Evolutionary conservation across 2,329 filamentous ascomycete genomes (phyloP).

Genomic region (Penicillium sp.): DNA sequence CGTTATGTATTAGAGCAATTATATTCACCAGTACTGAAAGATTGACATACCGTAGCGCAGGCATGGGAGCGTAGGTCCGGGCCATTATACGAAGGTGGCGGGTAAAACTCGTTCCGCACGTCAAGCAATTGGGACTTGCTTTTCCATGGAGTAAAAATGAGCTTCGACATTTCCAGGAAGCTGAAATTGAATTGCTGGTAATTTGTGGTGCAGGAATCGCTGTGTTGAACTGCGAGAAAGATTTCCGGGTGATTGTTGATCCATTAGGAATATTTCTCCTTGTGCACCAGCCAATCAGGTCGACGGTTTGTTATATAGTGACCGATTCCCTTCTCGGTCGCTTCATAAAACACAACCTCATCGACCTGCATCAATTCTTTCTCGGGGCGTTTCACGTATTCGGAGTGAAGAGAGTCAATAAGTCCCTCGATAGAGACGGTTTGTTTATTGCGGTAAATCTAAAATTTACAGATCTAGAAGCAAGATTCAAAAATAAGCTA

Average conservation of each 20-base stretch:
- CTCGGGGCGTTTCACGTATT: conserved; percentile 69
- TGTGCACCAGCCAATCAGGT: conserved; percentile 10
- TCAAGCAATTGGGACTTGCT: conserved; percentile 33
- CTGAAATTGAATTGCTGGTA: not conserved
- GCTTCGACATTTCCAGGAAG: conserved; percentile 33
- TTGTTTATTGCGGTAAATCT: not conserved
- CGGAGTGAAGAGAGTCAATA: conserved; percentile 64
- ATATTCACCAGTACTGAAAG: not conserved
- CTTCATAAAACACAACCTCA: conserved; percentile 58
- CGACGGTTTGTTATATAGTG: conserved; percentile 17
- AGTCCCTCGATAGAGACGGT: conserved; percentile 59
- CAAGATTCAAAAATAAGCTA: not conserved
- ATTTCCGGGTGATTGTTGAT: conserved; percentile 21
- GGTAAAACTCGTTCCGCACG: conserved; percentile 40
- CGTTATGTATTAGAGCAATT: not conserved
- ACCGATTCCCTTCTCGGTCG: conserved; percentile 33
- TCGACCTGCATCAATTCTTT: conserved; percentile 71
- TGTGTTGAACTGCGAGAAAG: conserved; percentile 7
- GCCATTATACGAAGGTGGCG: conserved; percentile 27
- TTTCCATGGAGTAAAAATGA: conserved; percentile 43
- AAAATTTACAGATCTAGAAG: not conserved
- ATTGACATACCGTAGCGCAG: conserved; percentile 36
- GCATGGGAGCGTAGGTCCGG: conserved; percentile 38
- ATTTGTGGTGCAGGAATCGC: not conserved
- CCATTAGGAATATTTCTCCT: conserved; percentile 16